Conservation (phyloP, 129 eudicot genomes). For the Escallonia rubra region DNA sequence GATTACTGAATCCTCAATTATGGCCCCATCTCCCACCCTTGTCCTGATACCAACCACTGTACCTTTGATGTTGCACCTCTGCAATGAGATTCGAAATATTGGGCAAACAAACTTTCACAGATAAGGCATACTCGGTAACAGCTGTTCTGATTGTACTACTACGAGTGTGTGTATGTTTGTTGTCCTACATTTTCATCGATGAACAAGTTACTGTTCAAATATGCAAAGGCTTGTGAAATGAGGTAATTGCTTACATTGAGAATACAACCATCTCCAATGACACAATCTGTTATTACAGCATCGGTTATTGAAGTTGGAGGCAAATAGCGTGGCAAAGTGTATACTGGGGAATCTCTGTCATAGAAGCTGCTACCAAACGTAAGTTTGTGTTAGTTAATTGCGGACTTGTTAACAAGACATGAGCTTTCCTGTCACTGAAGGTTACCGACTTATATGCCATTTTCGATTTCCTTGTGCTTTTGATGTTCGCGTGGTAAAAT, state of each 20-base stretch:
- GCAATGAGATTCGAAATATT: constrained; percentile 17
- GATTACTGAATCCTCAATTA: constrained; percentile 79
- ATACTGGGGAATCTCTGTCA: constrained; percentile 68
- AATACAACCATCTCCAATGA: constrained; percentile 91
- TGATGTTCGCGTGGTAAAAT: constrained; percentile 80
- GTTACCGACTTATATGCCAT: constrained; percentile 64
- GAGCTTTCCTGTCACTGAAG: not conserved
- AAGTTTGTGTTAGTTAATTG: constrained; percentile 24
- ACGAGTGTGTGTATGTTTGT: too few species aligned
- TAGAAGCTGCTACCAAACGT: constrained; percentile 57
- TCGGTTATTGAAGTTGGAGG: constrained; percentile 79
- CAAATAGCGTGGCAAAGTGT: constrained; percentile 78
- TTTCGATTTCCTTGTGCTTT: constrained; percentile 55
- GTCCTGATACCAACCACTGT: constrained; percentile 78
- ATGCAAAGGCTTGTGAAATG: not conserved
- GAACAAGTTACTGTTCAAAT: not conserved
- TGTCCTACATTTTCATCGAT: too few species aligned
- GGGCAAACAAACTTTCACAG: too few species aligned
- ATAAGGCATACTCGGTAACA: too few species aligned
- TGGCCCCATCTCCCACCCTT: constrained; percentile 65
- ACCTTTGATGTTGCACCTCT: constrained; percentile 78
- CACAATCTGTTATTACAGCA: constrained; percentile 64
- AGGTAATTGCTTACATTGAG: constrained; percentile 53
- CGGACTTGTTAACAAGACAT: not conserved
- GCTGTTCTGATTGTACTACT: too few species aligned